phyloP scores from a whole-genome alignment of 306 rosid species.

The Malus fusca region DNA sequence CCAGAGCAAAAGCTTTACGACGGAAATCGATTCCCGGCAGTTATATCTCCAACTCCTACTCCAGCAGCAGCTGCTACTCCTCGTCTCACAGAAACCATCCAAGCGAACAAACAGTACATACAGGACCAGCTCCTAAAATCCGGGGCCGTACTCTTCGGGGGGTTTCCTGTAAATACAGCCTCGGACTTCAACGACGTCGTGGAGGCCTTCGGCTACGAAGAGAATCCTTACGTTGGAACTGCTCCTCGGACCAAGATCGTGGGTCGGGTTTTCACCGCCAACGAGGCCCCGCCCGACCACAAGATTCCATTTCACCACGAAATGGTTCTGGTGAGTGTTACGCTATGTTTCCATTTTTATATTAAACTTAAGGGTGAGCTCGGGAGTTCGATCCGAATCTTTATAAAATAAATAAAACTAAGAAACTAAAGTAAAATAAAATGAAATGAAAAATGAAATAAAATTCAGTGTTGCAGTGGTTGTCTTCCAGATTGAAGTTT shows the following conservation, averaged over 20 bases:
- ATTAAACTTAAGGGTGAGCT: too few species aligned
- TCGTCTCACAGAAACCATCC: slow-evolving; percentile 29
- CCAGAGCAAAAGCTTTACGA: slow-evolving; percentile 46
- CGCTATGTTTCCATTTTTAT: too few species aligned
- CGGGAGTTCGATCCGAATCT: too few species aligned
- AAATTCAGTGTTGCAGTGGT: too few species aligned
- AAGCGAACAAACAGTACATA: slow-evolving; percentile 29
- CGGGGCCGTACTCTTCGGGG: slow-evolving; percentile 62
- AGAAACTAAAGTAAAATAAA: too few species aligned
- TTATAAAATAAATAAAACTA: too few species aligned
- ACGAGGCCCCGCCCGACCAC: slow-evolving; percentile 84
- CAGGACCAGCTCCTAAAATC: slow-evolving; percentile 50
- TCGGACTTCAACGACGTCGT: slow-evolving; percentile 77
- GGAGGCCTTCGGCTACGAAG: slow-evolving; percentile 65
- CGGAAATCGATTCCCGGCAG: slow-evolving; percentile 48
- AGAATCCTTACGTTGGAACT: slow-evolving; percentile 82
- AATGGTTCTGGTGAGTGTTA: slow-evolving; percentile 58
- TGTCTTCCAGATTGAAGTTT: too few species aligned
- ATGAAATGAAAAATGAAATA: too few species aligned
- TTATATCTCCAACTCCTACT: slow-evolving; percentile 22
- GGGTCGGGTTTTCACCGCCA: slow-evolving; percentile 85
- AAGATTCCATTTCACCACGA: slow-evolving; percentile 86
- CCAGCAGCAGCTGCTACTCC: slow-evolving; percentile 7
- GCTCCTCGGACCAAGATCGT: slow-evolving; percentile 67
- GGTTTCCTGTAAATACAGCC: slow-evolving; percentile 43